Evolutionary conservation across 2,329 filamentous ascomycete genomes (phyloP).

Genomic region (Phoma herbarum): DNA sequence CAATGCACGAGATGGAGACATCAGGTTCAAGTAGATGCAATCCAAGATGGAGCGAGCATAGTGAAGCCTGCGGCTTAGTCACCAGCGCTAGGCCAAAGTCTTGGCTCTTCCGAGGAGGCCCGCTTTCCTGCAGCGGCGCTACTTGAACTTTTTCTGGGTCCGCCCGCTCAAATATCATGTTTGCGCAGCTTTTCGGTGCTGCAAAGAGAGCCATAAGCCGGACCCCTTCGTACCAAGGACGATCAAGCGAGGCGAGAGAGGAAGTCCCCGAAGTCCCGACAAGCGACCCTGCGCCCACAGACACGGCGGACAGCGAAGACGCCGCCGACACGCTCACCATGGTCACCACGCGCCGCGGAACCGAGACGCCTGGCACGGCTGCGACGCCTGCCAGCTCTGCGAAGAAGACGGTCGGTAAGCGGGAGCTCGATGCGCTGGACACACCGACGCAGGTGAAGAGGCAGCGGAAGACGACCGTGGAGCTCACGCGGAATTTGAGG

Average conservation of each 20-base stretch:
- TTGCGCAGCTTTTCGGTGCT: conserved; percentile 42
- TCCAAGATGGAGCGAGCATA: neutral
- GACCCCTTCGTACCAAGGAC: conserved; percentile 40
- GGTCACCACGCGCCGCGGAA: conserved; percentile 49
- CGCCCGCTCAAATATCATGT: conserved; percentile 35
- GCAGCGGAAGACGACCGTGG: conserved; percentile 34
- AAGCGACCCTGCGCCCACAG: conserved; percentile 9
- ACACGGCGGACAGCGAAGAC: too few relatives aligned
- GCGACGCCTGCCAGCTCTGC: conserved; percentile 38
- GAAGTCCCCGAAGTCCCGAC: conserved; percentile 25
- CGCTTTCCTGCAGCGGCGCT: conserved; percentile 24
- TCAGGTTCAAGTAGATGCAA: conserved; percentile 3
- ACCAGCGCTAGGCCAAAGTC: conserved; percentile 5
- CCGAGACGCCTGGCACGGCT: conserved; percentile 35
- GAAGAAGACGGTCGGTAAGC: conserved; percentile 37
- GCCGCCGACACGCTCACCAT: conserved; percentile 32
- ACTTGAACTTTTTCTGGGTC: conserved; percentile 19
- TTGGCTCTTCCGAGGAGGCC: conserved; percentile 23
- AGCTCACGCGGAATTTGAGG: conserved; percentile 25
- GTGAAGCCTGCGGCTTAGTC: conserved; percentile 12
- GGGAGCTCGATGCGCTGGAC: conserved; percentile 41
- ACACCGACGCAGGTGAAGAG: conserved; percentile 43
- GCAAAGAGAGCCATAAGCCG: conserved; percentile 44
- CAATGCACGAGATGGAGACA: conserved; percentile 32
- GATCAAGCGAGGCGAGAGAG: conserved; percentile 29